These are phyloP conservation scores for Rhizopogon rudus DNA, from an alignment of 768 basidiomycete genomes.

Conservation along the genomic window DNA sequence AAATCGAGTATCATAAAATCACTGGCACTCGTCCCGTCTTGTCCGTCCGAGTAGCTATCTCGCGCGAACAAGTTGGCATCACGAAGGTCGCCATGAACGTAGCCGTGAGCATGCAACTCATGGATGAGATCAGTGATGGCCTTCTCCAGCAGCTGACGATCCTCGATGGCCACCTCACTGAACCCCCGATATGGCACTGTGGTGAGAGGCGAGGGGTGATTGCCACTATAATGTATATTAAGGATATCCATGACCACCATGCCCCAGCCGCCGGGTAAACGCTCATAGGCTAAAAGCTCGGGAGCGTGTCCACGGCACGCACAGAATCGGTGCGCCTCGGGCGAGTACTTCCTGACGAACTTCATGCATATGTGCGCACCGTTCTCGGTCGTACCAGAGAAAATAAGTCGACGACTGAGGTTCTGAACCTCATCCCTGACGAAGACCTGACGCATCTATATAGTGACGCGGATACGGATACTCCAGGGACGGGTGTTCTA, in stretches of 20 bases:
- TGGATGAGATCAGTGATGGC: background rate
- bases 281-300: background rate
- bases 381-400: background rate
- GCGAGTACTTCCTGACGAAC: background rate
- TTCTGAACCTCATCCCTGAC: background rate
- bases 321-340: background rate
- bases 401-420: background rate
- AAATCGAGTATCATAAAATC: constrained; percentile 3
- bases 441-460: too few relatives aligned
- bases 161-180: background rate
- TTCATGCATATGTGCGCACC: background rate
- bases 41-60: background rate
- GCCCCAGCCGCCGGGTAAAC: background rate
- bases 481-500: background rate
- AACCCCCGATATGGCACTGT: background rate
- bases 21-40: background rate
- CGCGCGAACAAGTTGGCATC: background rate
- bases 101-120: background rate
- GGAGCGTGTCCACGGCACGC: background rate
- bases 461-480: background rate
- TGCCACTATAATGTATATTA: background rate
- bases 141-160: background rate
- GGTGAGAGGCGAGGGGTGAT: background rate
- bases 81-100: constrained; percentile 5
- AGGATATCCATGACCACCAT: constrained; percentile 5